Percentiles rank a stretch among this genome's conserved stretches.
These are phyloP conservation scores for Ogataea parapolymorpha DNA, from an alignment of 805 yeast species.

Conservation along the genomic window DNA sequence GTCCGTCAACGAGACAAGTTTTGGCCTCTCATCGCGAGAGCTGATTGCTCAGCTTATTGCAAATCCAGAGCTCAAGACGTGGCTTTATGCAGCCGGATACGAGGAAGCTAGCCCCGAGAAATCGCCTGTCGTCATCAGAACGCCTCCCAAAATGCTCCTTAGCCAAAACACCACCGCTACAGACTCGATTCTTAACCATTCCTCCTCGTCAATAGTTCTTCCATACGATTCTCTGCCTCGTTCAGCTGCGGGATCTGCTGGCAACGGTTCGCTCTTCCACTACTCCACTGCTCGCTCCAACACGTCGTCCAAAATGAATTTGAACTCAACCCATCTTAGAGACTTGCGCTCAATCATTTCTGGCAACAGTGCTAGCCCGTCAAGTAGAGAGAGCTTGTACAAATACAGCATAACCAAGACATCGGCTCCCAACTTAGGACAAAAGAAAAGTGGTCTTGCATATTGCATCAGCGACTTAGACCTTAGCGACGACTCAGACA, in stretches of 20 bases:
- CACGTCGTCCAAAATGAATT: constrained; percentile 13
- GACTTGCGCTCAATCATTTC: constrained; percentile 36
- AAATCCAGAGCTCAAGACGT: constrained; percentile 10
- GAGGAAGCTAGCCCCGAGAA: constrained; percentile 5
- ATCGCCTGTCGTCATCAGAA: constrained; percentile 12
- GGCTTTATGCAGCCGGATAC: constrained; percentile 16
- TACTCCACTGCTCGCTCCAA: constrained; percentile 16
- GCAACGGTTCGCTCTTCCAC: constrained; percentile 10
- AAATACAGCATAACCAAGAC: constrained; percentile 8
- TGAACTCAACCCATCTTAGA: constrained; percentile 33
- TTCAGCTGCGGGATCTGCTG: constrained; percentile 10
- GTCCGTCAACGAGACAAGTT: neutral
- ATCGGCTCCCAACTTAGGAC: constrained; percentile 8
- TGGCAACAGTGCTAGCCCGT: constrained; percentile 4
- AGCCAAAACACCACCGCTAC: constrained; percentile 20
- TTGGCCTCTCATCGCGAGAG: neutral
- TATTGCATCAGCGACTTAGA: constrained; percentile 20
- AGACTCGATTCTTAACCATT: constrained; percentile 19
- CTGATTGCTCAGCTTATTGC: constrained; percentile 5
- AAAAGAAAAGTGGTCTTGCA: constrained; percentile 21
- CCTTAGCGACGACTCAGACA: constrained; percentile 20
- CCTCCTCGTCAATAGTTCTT: constrained; percentile 15
- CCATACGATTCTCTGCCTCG: constrained; percentile 11
- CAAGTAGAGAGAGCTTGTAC: constrained; percentile 9
- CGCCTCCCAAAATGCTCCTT: constrained; percentile 18